phyloP scores from a whole-genome alignment of 2,329 filamentous ascomycete genomes.

The Colletotrichum camelliae region DNA sequence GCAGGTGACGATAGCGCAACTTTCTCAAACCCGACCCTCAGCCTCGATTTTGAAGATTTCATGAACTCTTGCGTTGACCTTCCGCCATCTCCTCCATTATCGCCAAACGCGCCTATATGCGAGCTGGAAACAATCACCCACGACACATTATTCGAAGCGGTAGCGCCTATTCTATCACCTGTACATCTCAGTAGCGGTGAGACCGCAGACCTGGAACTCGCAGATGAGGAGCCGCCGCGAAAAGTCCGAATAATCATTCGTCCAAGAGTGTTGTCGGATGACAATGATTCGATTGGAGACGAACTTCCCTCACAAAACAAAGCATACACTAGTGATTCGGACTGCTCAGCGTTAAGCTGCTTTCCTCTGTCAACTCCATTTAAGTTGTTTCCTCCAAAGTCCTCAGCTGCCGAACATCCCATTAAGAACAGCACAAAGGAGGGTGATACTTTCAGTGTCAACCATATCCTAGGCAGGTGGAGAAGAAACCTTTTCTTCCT shows the following conservation, averaged over 20 bases:
- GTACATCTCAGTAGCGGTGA: neutral
- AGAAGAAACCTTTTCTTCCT: neutral
- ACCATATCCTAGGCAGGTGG: neutral
- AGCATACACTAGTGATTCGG: neutral
- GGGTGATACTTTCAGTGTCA: neutral
- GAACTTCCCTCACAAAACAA: neutral
- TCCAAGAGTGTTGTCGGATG: neutral
- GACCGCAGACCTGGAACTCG: neutral
- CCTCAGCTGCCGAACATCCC: neutral
- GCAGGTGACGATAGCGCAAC: neutral
- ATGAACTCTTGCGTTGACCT: neutral
- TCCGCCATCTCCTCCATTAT: neutral
- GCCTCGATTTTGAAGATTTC: neutral
- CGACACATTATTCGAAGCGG: neutral
- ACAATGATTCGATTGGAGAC: neutral
- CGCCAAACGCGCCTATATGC: neutral
- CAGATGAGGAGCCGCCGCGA: neutral
- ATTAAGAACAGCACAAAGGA: neutral
- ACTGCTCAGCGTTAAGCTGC: neutral
- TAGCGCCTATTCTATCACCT: neutral
- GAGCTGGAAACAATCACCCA: neutral
- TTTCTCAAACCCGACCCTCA: neutral
- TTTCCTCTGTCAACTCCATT: neutral
- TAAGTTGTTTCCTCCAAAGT: neutral
- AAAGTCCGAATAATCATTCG: neutral